Percentiles rank a stretch among this genome's conserved stretches.
phyloP scores from a whole-genome alignment of 129 eudicot genomes.

The Glebionis coronaria region DNA sequence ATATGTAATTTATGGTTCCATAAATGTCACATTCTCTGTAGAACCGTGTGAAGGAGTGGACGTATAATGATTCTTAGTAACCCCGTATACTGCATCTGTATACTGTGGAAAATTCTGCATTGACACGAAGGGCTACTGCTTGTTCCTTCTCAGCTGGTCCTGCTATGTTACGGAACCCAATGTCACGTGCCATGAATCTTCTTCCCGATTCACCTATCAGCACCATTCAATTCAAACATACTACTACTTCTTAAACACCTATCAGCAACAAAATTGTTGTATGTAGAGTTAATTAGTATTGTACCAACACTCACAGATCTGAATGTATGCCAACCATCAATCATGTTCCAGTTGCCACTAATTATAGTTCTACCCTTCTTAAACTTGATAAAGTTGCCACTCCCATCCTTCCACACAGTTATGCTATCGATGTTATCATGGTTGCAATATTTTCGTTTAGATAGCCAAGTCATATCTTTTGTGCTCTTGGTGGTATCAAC shows the following conservation, averaged over 20 bases:
- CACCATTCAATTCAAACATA: too few relatives aligned
- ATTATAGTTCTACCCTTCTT: slow-evolving; percentile 58
- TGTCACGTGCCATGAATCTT: slow-evolving; percentile 40
- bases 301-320: slow-evolving; percentile 91
- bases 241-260: too few relatives aligned
- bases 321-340: slow-evolving; percentile 85
- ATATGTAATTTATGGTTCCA: slow-evolving; percentile 83
- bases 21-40: slow-evolving; percentile 82
- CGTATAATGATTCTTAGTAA: slow-evolving; percentile 78
- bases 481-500: not conserved
- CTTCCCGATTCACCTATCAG: slow-evolving; percentile 69
- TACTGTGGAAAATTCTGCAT: slow-evolving; percentile 14
- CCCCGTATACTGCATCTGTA: slow-evolving; percentile 31
- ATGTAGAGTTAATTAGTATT: too few relatives aligned
- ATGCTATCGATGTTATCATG: slow-evolving; percentile 22
- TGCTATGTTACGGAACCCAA: slow-evolving; percentile 57
- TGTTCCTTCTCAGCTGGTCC: slow-evolving; percentile 52
- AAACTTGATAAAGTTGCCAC: slow-evolving; percentile 69
- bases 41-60: slow-evolving; percentile 81
- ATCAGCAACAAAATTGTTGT: too few relatives aligned
- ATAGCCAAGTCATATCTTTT: slow-evolving; percentile 1
- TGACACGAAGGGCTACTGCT: slow-evolving; percentile 58
- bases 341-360: slow-evolving; percentile 57
- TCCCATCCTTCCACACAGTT: slow-evolving; percentile 74
- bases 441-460: too few relatives aligned